Evolutionary conservation across 1,139 yeast species (phyloP), one percentile per base, ranked within the genome.

Genomic region (Nakaseomyces glabratus): DNA sequence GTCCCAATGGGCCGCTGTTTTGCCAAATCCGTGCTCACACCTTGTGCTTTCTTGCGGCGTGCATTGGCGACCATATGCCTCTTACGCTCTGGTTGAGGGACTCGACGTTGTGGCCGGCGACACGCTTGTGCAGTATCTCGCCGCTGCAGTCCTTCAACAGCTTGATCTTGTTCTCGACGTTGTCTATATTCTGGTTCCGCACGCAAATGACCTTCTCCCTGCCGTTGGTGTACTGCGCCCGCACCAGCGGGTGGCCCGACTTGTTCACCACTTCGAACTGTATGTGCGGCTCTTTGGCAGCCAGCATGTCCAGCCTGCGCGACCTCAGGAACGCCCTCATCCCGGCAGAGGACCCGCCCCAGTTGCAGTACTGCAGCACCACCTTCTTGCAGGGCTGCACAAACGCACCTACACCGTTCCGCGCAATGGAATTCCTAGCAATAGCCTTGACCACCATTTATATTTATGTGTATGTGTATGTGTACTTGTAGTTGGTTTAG

Each of bases 1-100:
- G n/a, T n/a, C n/a, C n/a, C n/a, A n/a, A n/a, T n/a, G n/a, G n/a
- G n/a, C n/a, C n/a, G n/a, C n/a, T n/a, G n/a, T n/a, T n/a, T n/a
- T n/a, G n/a, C n/a, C n/a, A n/a, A n/a, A n/a, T n/a, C n/a, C n/a
- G n/a, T n/a, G 2, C 16, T 20, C 14, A 82, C 37, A 84, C 71
- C 53, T 69, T 77, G 63, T 73, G 78, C 62, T 93, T 75, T 54
- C 65, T 66, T 24, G 66, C 65, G 57, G 82, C 79, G 57, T 90
- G 96, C 66, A 90, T 69, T 38, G 98, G 98, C 33, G 96, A 85
- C 98, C 99, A 90, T 35, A 90, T 69, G 51, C 98, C 99, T 69
- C 99, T 80, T 12, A 90, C 90, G 34, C 94, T 79, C 41, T 73
- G 74, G 58, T 88, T 90, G 41, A 69, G 60, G 29, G 94, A 79